Conservation (phyloP, 129 eudicot genomes). For the Scalesia atractyloides region DNA sequence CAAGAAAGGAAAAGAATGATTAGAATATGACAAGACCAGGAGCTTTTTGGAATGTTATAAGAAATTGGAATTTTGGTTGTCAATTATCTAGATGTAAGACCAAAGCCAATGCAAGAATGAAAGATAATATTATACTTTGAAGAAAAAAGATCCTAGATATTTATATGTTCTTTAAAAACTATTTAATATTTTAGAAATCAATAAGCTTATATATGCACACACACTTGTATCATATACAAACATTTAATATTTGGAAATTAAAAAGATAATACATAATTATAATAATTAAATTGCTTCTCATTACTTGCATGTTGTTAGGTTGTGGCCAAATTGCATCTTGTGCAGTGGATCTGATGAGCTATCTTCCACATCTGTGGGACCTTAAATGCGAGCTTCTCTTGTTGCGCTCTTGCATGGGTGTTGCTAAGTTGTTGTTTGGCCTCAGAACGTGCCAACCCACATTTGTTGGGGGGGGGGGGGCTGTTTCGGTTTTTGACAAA, state of each 20-base stretch:
- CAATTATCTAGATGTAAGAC: constrained; percentile 14
- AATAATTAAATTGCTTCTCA: too few species aligned
- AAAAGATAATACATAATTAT: neutral
- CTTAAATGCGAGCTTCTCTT: too few species aligned
- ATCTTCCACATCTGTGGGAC: too few species aligned
- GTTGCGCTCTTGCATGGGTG: too few species aligned
- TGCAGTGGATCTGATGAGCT: too few species aligned
- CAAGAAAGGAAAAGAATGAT: constrained; percentile 16
- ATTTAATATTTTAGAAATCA: neutral
- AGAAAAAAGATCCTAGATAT: neutral
- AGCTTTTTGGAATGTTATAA: constrained; percentile 21
- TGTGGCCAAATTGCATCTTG: too few species aligned
- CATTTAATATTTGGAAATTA: neutral
- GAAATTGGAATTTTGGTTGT: constrained; percentile 19
- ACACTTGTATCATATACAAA: neutral
- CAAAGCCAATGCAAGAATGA: constrained; percentile 22
- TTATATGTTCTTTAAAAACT: neutral
- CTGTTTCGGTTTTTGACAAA: too few species aligned
- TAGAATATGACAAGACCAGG: constrained; percentile 27
- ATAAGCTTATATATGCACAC: too few species aligned
- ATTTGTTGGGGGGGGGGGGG: too few species aligned
- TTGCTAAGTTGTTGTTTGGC: too few species aligned
- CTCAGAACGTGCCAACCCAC: too few species aligned
- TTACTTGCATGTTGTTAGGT: too few species aligned
- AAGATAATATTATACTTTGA: neutral